Conservation (phyloP, 2,329 filamentous ascomycete genomes). For the Calycina marina region DNA sequence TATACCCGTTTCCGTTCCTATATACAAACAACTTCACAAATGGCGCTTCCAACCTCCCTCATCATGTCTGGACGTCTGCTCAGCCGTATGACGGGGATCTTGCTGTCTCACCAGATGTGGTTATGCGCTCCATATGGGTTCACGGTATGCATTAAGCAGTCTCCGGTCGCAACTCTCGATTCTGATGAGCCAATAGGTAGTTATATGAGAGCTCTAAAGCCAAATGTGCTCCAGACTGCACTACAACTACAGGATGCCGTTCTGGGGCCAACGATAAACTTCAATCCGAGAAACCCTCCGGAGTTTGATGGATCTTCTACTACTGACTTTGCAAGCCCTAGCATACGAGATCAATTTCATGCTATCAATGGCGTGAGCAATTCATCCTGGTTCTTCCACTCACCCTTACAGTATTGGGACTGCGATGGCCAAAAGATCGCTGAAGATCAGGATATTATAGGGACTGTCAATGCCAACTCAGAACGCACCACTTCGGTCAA, state of each 20-base stretch:
- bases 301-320: slow-evolving; percentile 5
- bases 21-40: slow-evolving; percentile 58
- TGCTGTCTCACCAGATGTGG: slow-evolving; percentile 47
- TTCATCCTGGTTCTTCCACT: slow-evolving; percentile 65
- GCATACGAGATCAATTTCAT: slow-evolving; percentile 38
- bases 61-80: slow-evolving; percentile 70
- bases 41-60: slow-evolving; percentile 56
- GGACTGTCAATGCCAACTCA: slow-evolving; percentile 53
- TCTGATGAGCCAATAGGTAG: slow-evolving; percentile 26
- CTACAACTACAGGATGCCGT: slow-evolving; percentile 57
- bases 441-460: slow-evolving; percentile 46
- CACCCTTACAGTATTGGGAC: slow-evolving; percentile 70
- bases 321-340: slow-evolving; percentile 19
- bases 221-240: slow-evolving; percentile 48
- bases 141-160: slow-evolving; percentile 34
- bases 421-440: slow-evolving; percentile 45
- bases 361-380: slow-evolving; percentile 44
- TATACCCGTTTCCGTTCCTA: slow-evolving; percentile 64
- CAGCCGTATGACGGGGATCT: slow-evolving; percentile 41
- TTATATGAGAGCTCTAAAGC: slow-evolving; percentile 63
- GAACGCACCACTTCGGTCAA: slow-evolving; percentile 53
- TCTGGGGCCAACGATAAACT: slow-evolving; percentile 44
- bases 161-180: background rate
- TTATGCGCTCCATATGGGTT: slow-evolving; percentile 71
- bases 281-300: slow-evolving; percentile 31